Conservation (phyloP, 139 green algal genomes). For the Asterochloris sp. region DNA sequence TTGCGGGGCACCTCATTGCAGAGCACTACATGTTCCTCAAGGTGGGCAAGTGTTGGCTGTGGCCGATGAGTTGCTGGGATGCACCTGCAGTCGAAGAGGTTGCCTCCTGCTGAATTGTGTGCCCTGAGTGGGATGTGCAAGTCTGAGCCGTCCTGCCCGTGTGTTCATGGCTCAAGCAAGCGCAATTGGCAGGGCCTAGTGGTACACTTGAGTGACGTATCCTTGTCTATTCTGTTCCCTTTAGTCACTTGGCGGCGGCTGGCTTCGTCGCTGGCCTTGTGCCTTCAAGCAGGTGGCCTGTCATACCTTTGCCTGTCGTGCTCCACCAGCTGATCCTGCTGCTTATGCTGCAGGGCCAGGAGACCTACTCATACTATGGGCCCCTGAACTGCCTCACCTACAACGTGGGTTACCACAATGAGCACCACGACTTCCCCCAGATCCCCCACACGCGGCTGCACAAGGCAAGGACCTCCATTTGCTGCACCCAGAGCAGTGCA, state of each 20-base stretch:
- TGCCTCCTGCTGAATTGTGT: too few relatives aligned
- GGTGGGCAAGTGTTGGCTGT: constrained; percentile 4
- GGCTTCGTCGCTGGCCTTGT: too few relatives aligned
- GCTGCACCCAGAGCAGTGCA: neutral
- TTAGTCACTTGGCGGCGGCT: too few relatives aligned
- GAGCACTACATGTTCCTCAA: constrained; percentile 74
- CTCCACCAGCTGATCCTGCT: neutral
- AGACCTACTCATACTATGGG: constrained; percentile 82
- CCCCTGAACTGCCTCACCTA: constrained; percentile 66
- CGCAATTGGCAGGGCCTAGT: too few relatives aligned
- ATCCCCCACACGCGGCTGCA: constrained; percentile 63
- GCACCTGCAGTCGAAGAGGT: neutral
- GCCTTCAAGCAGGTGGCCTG: too few relatives aligned
- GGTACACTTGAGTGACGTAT: too few relatives aligned
- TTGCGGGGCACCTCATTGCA: constrained; percentile 71
- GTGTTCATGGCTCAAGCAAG: too few relatives aligned
- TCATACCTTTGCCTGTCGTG: too few relatives aligned
- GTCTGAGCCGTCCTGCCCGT: too few relatives aligned
- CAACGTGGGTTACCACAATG: constrained; percentile 81
- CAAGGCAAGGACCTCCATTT: constrained; percentile 23
- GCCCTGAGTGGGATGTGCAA: too few relatives aligned
- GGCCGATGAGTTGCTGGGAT: neutral
- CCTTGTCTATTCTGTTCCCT: too few relatives aligned
- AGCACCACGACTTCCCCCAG: constrained; percentile 81
- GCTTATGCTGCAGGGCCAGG: constrained; percentile 36